Percentiles rank a stretch among this genome's conserved stretches.
Conservation (phyloP, 148 eudicot species). For the Spergularia bocconei region DNA sequence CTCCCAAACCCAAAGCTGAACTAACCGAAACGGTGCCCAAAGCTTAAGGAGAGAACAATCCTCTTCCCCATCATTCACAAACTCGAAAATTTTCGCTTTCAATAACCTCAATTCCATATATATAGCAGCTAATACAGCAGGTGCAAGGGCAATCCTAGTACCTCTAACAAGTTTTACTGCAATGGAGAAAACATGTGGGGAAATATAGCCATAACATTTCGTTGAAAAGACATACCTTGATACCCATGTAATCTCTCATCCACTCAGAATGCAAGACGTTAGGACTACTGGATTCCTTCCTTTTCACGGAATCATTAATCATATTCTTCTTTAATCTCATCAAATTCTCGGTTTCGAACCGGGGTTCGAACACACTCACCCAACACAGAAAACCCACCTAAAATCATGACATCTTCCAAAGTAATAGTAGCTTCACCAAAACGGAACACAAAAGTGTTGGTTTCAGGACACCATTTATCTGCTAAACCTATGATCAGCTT, state of each 20-base stretch:
- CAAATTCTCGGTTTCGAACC: not conserved
- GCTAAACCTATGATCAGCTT: slow-evolving; percentile 27
- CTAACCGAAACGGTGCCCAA: slow-evolving; percentile 27
- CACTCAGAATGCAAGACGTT: slow-evolving; percentile 9
- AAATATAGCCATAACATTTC: not conserved
- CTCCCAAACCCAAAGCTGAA: slow-evolving; percentile 53
- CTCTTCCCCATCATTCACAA: too few species aligned
- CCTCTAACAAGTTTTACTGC: slow-evolving; percentile 33
- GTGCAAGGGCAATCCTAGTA: slow-evolving; percentile 17
- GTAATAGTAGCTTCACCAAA: slow-evolving; percentile 37
- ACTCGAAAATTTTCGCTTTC: slow-evolving; percentile 9
- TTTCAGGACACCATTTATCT: slow-evolving; percentile 29
- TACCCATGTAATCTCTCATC: slow-evolving; percentile 25
- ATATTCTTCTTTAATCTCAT: not conserved
- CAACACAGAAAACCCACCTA: slow-evolving; percentile 31
- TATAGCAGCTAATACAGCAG: slow-evolving; percentile 34
- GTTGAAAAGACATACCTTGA: slow-evolving; percentile 25
- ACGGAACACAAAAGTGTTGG: slow-evolving; percentile 24
- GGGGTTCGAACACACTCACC: slow-evolving; percentile 5
- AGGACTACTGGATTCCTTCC: not conserved
- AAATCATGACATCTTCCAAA: slow-evolving; percentile 34
- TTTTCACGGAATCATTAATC: not conserved
- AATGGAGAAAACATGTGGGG: slow-evolving; percentile 18
- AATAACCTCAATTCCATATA: slow-evolving; percentile 30
- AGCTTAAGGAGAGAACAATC: not conserved